Evolutionary conservation across 371 early-diverging fungal genomes (phyloP), one percentile per base, ranked within the genome.

Genomic region (Massospora cicadina): DNA sequence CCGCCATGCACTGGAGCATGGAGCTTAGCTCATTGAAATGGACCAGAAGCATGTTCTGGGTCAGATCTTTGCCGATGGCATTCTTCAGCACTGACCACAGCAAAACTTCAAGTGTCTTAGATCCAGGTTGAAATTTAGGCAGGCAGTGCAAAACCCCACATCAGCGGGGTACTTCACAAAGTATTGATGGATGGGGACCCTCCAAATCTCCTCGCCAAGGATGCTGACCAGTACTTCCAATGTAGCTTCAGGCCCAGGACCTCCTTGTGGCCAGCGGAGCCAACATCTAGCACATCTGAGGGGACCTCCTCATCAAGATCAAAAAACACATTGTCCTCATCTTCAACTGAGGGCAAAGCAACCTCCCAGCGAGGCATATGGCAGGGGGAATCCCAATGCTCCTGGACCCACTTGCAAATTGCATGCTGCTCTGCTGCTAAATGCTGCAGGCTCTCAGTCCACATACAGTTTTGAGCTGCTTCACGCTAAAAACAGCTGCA

Each of bases 21-120:
- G 84, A 82, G 0, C 88, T 77, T 0, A 91, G 92, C 71, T 91
- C 92, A 70, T 90, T 90, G 74, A 90, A 90, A 67, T 82, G 81
- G n/a, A 91, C 92, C 0, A 91, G 92, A 24, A 91, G 72, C 0
- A 88, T 82, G 31, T 90, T 84, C 67, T 85, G 83, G 58, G 81
- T 78, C 68, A 91, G 70, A 67, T 91, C 91, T 71, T 91, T 90
- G 58, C 91, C 91, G 29, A 91, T 83, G 1, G 87, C 84, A 61
- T 82, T 83, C 72, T 85, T 90, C 58, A 91, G 75, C 60, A 91
- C 79, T 10, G 77, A 73, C 87, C 87, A 86, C 65, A 86, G 67
- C 24, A 77, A 79, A 29, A 86, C 71, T 64, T 76, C 65, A 66
- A 81, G 74, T n/a, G 64, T 55, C 31, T 64, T 28, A 54, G 70